These are phyloP conservation scores for Chlorophyllum brunneum DNA, from an alignment of 768 basidiomycete genomes.

Conservation along the genomic window DNA sequence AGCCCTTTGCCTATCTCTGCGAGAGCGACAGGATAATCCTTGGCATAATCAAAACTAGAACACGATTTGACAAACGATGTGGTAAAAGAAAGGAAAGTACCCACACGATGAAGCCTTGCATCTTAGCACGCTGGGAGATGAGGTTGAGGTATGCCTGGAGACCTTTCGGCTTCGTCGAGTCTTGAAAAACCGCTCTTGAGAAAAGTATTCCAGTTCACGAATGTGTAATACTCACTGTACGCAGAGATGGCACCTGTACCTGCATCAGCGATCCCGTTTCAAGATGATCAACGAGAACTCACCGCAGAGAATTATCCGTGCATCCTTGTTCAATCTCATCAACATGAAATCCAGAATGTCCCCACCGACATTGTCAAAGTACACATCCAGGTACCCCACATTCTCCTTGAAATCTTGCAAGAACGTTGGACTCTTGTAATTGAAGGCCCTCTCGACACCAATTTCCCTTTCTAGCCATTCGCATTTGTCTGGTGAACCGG, in stretches of 20 bases:
- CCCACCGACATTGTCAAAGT: conserved; percentile 80
- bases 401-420: conserved; percentile 65
- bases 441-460: conserved; percentile 77
- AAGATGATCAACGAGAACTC: conserved; percentile 19
- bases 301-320: conserved; percentile 83
- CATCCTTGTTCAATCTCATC: conserved; percentile 69
- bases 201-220: background rate
- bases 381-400: conserved; percentile 79
- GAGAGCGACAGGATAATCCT: conserved; percentile 55
- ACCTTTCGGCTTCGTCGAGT: conserved; percentile 57
- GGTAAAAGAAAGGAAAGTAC: conserved; percentile 16
- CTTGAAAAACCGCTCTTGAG: conserved; percentile 28
- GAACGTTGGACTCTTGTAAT: conserved; percentile 83
- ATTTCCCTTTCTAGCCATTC: conserved; percentile 81
- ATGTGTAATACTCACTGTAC: conserved; percentile 52
- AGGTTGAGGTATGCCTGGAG: conserved; percentile 64
- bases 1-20: conserved; percentile 56
- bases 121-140: conserved; percentile 72
- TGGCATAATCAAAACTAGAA: conserved; percentile 70
- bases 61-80: background rate
- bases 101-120: conserved; percentile 83
- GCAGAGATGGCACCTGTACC: conserved; percentile 73
- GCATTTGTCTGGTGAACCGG: conserved; percentile 82
- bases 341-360: conserved; percentile 80
- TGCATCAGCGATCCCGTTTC: background rate